Conservation (phyloP, 345 rosid genomes). For the Acer yangbiense region DNA sequence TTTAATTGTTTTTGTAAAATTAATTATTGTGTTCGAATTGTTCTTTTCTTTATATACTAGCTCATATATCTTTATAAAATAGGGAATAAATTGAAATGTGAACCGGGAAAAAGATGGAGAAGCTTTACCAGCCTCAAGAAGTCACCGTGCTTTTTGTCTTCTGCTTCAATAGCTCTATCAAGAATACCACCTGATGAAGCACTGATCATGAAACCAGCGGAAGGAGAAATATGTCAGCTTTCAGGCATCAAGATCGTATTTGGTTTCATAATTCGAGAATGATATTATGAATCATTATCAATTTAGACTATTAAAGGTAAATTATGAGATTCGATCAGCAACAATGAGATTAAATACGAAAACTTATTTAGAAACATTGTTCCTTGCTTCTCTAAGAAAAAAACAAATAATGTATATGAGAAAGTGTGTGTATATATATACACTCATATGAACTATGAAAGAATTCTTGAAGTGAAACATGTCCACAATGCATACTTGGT, state of each 20-base stretch:
- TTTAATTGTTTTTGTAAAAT: not conserved
- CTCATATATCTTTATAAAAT: not conserved
- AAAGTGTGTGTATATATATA: not conserved
- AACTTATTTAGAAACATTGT: not conserved
- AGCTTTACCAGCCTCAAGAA: slow-evolving; percentile 82
- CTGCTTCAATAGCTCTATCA: slow-evolving; percentile 96
- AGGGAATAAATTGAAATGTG: slow-evolving; percentile 14
- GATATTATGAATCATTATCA: not conserved
- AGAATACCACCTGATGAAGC: slow-evolving; percentile 94
- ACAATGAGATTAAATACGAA: not conserved
- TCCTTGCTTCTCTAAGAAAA: not conserved
- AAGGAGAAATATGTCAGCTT: slow-evolving; percentile 14
- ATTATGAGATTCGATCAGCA: not conserved
- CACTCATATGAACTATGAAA: not conserved
- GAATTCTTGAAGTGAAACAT: not conserved
- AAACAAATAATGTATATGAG: not conserved
- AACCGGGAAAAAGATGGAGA: slow-evolving; percentile 10
- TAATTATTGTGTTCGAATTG: not conserved
- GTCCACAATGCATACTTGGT: not conserved
- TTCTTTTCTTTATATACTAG: not conserved
- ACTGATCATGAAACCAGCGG: slow-evolving; percentile 39
- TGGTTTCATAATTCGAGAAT: slow-evolving; percentile 4
- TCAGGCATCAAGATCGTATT: not conserved
- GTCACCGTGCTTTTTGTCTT: slow-evolving; percentile 91
- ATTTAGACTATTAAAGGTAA: not conserved